Evolutionary conservation across 306 rosid genomes (phyloP).

Genomic region (Aeschynomene evenia): DNA sequence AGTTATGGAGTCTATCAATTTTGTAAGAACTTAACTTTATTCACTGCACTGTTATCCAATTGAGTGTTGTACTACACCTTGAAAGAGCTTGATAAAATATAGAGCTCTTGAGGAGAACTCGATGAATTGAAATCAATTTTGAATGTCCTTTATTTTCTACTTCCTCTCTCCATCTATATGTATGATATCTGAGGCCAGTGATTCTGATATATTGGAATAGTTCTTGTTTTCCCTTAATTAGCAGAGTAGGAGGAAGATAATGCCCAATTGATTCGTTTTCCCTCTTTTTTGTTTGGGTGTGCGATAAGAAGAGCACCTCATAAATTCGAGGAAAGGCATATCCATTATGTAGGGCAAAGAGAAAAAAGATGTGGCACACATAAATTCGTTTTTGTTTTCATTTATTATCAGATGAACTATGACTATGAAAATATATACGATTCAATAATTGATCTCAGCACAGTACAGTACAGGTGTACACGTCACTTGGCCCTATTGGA

Average conservation of each 20-base stretch:
- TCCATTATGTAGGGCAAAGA: neutral
- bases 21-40: conserved; percentile 7
- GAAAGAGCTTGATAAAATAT: neutral
- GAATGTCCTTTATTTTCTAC: neutral
- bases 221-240: neutral
- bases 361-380: neutral
- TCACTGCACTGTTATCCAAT: neutral
- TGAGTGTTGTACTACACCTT: neutral
- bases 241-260: neutral
- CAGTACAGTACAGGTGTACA: no score
- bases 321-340: neutral
- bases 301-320: neutral
- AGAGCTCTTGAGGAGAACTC: neutral
- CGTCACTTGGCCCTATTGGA: neutral
- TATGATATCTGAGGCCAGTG: neutral
- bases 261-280: neutral
- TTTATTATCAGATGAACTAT: neutral
- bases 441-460: neutral
- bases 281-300: neutral
- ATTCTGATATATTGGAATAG: neutral
- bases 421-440: no score
- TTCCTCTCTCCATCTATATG: neutral
- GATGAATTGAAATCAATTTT: neutral
- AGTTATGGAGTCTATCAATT: neutral
- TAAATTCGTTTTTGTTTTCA: neutral